phyloP scores from a whole-genome alignment of 1,139 yeast genomes.

The Nakaseomyces nivariensis region DNA sequence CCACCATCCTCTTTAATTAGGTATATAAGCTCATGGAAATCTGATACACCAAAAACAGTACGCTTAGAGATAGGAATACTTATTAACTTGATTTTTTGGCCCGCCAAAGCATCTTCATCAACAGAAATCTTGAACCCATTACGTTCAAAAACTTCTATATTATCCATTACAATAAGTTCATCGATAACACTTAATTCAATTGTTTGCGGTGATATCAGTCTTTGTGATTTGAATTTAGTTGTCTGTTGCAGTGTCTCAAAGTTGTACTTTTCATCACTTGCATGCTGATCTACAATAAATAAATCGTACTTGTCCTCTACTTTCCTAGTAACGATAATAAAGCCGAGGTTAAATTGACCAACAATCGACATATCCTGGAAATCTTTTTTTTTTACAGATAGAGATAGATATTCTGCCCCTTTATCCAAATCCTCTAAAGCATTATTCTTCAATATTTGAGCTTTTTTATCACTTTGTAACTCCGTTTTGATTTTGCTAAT shows the following conservation, averaged over 20 bases:
- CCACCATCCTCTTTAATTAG: constrained; percentile 40
- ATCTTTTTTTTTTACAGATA: constrained; percentile 52
- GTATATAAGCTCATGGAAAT: constrained; percentile 68
- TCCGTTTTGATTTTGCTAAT: background rate
- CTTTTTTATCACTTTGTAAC: background rate
- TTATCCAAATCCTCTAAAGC: constrained; percentile 34
- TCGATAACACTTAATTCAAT: constrained; percentile 70
- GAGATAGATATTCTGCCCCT: constrained; percentile 45
- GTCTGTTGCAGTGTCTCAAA: constrained; percentile 59
- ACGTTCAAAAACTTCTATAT: constrained; percentile 44
- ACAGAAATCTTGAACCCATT: constrained; percentile 67
- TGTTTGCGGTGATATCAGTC: constrained; percentile 53
- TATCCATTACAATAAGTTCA: constrained; percentile 57
- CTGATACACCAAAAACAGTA: constrained; percentile 54
- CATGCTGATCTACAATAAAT: constrained; percentile 92
- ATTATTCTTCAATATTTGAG: background rate
- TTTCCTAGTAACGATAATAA: constrained; percentile 58
- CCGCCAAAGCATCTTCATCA: constrained; percentile 41
- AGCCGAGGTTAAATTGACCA: constrained; percentile 92
- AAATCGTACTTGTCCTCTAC: constrained; percentile 40
- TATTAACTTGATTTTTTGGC: constrained; percentile 43
- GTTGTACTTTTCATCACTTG: constrained; percentile 89
- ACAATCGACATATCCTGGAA: constrained; percentile 63
- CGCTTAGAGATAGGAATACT: constrained; percentile 70
- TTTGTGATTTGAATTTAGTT: constrained; percentile 55